Percentiles rank a stretch among this genome's conserved stretches.
phyloP scores from a whole-genome alignment of 441 rosid species.

The Rhodomyrtus psidioides region DNA sequence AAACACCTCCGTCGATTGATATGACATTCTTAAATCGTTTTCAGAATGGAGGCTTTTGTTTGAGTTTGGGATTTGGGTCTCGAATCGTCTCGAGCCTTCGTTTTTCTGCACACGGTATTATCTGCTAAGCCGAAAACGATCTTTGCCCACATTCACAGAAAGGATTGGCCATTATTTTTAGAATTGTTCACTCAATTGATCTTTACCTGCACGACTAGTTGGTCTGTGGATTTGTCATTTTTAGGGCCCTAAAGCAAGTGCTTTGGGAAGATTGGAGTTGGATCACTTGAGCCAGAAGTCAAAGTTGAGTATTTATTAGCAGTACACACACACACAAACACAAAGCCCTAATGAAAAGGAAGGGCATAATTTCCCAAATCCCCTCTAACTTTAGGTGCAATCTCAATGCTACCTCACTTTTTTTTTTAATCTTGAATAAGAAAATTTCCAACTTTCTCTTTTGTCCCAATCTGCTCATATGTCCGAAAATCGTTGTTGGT shows the following conservation, averaged over 20 bases:
- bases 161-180: too few relatives aligned
- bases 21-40: background rate
- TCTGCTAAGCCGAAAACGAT: too few relatives aligned
- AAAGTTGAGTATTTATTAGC: background rate
- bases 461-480: background rate
- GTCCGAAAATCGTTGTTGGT: fast-evolving
- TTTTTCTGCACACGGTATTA: too few relatives aligned
- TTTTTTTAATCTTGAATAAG: background rate
- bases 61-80: background rate
- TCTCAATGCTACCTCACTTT: background rate
- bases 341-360: background rate
- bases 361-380: background rate
- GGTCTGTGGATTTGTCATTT: too few relatives aligned
- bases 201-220: too few relatives aligned
- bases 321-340: too few relatives aligned
- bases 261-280: background rate
- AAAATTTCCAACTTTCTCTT: background rate
- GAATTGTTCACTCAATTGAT: background rate
- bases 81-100: background rate
- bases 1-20: background rate
- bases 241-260: background rate
- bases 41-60: fast-evolving
- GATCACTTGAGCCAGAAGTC: background rate
- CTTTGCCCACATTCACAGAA: too few relatives aligned
- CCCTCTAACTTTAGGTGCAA: background rate